Percentiles rank a stretch among this genome's conserved stretches.
phyloP scores from a whole-genome alignment of 2,329 filamentous ascomycete genomes.

The Thielaviopsis ethacetica region DNA sequence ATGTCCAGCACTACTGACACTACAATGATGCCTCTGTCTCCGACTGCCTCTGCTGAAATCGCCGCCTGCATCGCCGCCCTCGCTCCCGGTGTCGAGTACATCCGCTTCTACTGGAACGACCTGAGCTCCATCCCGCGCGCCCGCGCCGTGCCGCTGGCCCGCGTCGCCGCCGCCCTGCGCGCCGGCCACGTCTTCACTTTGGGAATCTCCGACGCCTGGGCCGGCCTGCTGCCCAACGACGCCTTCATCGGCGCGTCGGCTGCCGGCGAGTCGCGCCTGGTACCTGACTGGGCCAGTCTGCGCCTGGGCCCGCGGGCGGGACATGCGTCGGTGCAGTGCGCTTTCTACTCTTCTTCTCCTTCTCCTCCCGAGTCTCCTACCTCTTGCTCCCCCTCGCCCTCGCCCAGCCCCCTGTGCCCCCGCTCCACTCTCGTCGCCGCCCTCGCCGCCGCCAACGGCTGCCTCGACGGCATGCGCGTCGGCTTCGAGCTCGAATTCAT shows the following conservation, averaged over 20 bases:
- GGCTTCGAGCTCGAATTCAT: constrained; percentile 62
- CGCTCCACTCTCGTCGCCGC: constrained; percentile 43
- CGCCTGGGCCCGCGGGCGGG: constrained; percentile 38
- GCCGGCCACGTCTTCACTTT: constrained; percentile 31
- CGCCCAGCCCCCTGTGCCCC: constrained; percentile 41
- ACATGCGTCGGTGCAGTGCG: constrained; percentile 50
- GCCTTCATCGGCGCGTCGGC: constrained; percentile 33
- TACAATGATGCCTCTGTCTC: no score
- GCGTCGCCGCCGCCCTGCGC: constrained; percentile 31
- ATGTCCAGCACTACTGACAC: no score
- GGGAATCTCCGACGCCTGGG: constrained; percentile 45
- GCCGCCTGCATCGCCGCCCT: background rate
- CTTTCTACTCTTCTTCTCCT: constrained; percentile 30
- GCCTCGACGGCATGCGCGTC: constrained; percentile 35
- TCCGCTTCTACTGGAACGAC: constrained; percentile 65
- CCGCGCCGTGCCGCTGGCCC: constrained; percentile 49
- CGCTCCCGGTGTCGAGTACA: constrained; percentile 27
- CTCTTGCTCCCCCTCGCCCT: background rate
- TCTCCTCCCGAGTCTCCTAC: no score
- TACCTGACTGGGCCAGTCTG: constrained; percentile 49
- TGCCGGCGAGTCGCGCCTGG: constrained; percentile 49
- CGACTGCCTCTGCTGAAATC: background rate
- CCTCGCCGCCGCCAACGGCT: constrained; percentile 28
- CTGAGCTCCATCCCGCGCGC: constrained; percentile 54
- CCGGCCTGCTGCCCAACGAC: constrained; percentile 56